A percentile compares a stretch with the other conserved stretches of the same genome.
phyloP scores from a whole-genome alignment of 441 rosid species.

The Gossypium schwendimanii region DNA sequence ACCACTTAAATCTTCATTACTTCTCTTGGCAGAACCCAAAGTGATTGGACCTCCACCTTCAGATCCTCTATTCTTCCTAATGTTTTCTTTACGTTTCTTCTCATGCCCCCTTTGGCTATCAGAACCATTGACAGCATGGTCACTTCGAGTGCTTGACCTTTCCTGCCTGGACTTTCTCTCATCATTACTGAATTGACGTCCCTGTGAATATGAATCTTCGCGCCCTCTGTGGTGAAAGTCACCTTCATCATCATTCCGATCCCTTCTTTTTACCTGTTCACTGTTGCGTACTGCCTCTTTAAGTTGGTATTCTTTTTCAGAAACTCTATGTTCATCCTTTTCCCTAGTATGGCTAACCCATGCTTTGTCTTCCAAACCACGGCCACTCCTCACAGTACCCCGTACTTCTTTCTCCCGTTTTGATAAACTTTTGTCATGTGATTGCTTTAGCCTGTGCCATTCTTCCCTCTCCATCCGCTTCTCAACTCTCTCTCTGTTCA shows the following conservation, averaged over 20 bases:
- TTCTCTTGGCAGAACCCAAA: constrained; percentile 44
- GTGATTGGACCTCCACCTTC: constrained; percentile 49
- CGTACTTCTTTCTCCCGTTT: constrained; percentile 71
- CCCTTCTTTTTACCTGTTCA: constrained; percentile 74
- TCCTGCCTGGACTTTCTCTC: constrained; percentile 78
- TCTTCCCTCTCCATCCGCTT: constrained; percentile 71
- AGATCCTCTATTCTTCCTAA: constrained; percentile 61
- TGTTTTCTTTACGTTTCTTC: constrained; percentile 59
- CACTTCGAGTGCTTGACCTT: constrained; percentile 51
- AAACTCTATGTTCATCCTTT: constrained; percentile 57
- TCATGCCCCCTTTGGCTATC: constrained; percentile 63
- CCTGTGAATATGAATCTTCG: constrained; percentile 51
- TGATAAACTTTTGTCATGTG: constrained; percentile 49
- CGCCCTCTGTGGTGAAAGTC: constrained; percentile 51
- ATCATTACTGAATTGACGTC: constrained; percentile 39
- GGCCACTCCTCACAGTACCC: constrained; percentile 45
- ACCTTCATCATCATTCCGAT: constrained; percentile 56
- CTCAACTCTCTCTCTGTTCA: constrained; percentile 69
- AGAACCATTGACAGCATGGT: constrained; percentile 37
- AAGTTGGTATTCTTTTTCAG: constrained; percentile 57
- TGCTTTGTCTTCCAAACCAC: constrained; percentile 67
- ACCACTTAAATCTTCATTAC: constrained; percentile 64
- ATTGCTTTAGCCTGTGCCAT: constrained; percentile 45
- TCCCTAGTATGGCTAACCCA: constrained; percentile 44
- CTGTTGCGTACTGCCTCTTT: constrained; percentile 58